Evolutionary conservation across 805 yeast species (phyloP), one percentile per base, ranked within the genome.

Genomic region (Henningerozyma blattae): DNA sequence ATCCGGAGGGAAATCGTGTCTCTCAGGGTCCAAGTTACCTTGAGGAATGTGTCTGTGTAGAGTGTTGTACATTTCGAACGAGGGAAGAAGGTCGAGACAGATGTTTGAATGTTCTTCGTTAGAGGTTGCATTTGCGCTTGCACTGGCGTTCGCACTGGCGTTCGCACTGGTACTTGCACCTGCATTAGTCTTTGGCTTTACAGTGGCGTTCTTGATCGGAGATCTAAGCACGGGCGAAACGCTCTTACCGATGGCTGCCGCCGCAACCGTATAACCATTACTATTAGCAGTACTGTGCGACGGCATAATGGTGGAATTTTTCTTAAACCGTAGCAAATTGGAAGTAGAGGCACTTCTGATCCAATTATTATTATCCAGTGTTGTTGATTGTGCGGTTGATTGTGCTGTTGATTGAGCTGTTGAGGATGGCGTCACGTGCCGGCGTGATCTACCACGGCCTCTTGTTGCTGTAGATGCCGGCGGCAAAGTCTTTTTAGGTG

Each of bases 31-130:
- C 2, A 48, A 46, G 25, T 48, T 67, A 47, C 50, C 73, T 34
- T 47, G 63, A 40, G 56, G 67, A 42, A 46, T 67, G 54, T 44
- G 68, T 31, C 56, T 46, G 33, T 61, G 63, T 28, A 62, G 33
- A 1, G 60, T 66, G 43, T 72, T 75, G 45, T 73, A 75, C 76
- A 77, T 72, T 40, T 76, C 80, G 46, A 76, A 77, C 0, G 83
- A 74, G 0, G 84, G 86, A 24, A 77, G 50, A 2, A 77, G 68
- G 43, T 77, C 83, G 33, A 72, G 59, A 10, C 57, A 34, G 26
- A 47, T 42, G 26, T 46, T 48, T 12, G 33, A 17, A 26, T 34
- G 30, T 6, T 24, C 14, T 8, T 24, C 27, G 13, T 32, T 34
- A 5, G 29, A 19, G 22, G 13, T 28, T 17, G 13, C 19, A 27